Evolutionary conservation across 2,329 filamentous ascomycete genomes (phyloP).

Genomic region (Aaosphaeria arxii): DNA sequence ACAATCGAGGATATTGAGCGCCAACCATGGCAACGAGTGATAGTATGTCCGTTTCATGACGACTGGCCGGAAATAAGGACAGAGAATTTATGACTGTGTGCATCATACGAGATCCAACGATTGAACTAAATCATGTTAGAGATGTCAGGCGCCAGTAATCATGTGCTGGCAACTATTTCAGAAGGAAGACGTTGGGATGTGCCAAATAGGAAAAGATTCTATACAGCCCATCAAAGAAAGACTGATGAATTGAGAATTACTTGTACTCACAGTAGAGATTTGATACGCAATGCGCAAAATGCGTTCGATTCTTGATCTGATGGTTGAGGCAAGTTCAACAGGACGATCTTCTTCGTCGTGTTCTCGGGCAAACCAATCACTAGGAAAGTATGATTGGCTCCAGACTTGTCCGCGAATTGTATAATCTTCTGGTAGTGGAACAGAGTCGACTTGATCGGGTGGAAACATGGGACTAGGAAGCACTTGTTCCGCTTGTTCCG

Average conservation of each 20-base stretch:
- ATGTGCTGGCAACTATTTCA: not conserved
- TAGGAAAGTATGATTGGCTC: constrained; percentile 57
- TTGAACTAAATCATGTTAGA: constrained; percentile 12
- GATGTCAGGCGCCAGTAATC: not conserved
- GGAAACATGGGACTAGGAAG: constrained; percentile 45
- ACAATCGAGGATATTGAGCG: not conserved
- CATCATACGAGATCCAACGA: constrained; percentile 30
- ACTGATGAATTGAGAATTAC: too few species aligned
- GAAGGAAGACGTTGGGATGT: constrained; percentile 8
- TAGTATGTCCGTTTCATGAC: not conserved
- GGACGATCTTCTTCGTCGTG: constrained; percentile 67
- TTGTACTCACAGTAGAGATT: constrained; percentile 36
- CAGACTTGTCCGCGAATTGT: constrained; percentile 63
- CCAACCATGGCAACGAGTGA: not conserved
- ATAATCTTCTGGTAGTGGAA: constrained; percentile 68
- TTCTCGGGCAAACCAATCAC: constrained; percentile 58
- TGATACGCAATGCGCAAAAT: constrained; percentile 57
- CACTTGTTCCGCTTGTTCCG: constrained; percentile 37
- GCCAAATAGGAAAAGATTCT: not conserved
- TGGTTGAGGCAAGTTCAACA: constrained; percentile 61
- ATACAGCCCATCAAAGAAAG: too few species aligned
- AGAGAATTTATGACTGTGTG: constrained; percentile 23
- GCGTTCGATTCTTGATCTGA: constrained; percentile 55
- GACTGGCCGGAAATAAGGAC: too few species aligned
- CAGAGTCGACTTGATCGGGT: constrained; percentile 42